These are phyloP conservation scores for Plasmodium gallinaceum DNA, from an alignment of 169 alveolate genomes.

Conservation along the genomic window DNA sequence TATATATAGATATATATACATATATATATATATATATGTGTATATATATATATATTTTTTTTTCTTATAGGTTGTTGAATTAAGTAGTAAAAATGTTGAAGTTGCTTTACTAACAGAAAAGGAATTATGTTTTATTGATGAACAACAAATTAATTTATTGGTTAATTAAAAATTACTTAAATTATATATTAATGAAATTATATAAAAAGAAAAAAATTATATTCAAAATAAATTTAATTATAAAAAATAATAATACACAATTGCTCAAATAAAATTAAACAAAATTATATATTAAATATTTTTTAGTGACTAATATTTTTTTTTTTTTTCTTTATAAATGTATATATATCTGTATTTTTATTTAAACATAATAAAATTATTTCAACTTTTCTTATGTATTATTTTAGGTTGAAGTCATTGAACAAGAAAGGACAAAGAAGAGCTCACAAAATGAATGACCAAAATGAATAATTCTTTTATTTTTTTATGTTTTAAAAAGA, in stretches of 20 bases:
- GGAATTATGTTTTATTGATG: conserved; percentile 84
- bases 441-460: conserved; percentile 39
- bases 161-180: conserved; percentile 38
- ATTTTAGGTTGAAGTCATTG: conserved; percentile 70
- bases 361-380: not conserved
- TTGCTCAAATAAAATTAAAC: not conserved
- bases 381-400: not conserved
- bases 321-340: not conserved
- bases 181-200: not conserved
- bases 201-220: not conserved
- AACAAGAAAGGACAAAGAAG: conserved; percentile 62
- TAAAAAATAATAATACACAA: not conserved
- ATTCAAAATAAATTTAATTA: not conserved
- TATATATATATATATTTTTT: not conserved
- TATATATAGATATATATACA: not conserved
- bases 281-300: not conserved
- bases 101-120: conserved; percentile 86
- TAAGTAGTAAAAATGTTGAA: conserved; percentile 90
- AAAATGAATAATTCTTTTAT: conserved; percentile 4
- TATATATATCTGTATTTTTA: not conserved
- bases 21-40: not conserved
- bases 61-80: conserved; percentile 85
- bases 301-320: not conserved
- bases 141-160: conserved; percentile 77
- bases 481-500: conserved; percentile 51